phyloP scores from a whole-genome alignment of 2,329 filamentous ascomycete genomes.

The Thielaviopsis punctulata region DNA sequence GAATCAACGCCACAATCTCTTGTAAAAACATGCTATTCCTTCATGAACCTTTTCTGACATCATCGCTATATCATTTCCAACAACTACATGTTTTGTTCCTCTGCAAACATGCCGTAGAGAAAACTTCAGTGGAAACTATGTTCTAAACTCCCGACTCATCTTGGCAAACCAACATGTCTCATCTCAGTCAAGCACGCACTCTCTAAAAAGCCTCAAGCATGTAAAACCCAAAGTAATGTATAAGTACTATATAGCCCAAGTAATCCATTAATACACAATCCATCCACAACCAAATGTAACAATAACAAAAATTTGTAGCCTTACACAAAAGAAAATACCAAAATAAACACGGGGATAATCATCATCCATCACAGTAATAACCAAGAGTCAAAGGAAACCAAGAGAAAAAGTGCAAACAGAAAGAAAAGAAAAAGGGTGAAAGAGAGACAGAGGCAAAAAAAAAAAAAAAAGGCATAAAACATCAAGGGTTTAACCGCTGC shows the following conservation, averaged over 20 bases:
- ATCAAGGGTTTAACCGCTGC: slow-evolving; percentile 55
- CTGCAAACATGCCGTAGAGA: too few relatives aligned
- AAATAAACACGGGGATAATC: not conserved
- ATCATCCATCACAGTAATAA: not conserved
- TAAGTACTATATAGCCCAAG: not conserved
- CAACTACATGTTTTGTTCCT: not conserved
- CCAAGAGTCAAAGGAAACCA: not conserved
- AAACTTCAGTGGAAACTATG: too few relatives aligned
- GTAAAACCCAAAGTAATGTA: not conserved
- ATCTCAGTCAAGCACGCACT: too few relatives aligned
- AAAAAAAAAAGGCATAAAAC: not conserved
- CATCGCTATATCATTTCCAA: not conserved
- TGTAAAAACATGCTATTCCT: too few relatives aligned
- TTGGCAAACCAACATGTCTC: too few relatives aligned
- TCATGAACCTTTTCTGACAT: too few relatives aligned
- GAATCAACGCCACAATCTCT: too few relatives aligned
- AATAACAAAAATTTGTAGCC: not conserved
- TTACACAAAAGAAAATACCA: not conserved
- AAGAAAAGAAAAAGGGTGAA: not conserved
- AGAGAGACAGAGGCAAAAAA: not conserved
- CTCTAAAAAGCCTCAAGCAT: too few relatives aligned
- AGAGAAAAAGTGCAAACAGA: not conserved
- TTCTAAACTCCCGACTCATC: too few relatives aligned
- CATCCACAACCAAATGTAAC: not conserved
- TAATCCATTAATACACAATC: slow-evolving; percentile 1